phyloP scores from a whole-genome alignment of 1,284 basidiomycete genomes.

The Earliella scabrosa region DNA sequence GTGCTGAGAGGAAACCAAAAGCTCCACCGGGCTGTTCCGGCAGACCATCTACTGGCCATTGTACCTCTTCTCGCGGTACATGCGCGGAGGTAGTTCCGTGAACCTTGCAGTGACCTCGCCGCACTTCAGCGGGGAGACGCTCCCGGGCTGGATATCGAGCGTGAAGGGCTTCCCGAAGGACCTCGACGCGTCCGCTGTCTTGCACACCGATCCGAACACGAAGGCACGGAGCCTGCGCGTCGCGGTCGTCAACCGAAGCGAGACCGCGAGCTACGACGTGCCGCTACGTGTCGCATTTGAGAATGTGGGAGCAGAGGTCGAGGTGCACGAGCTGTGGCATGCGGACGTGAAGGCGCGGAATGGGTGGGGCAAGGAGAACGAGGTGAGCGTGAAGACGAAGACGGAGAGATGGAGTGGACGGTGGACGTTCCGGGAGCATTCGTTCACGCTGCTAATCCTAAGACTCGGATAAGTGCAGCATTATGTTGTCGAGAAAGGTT shows the following conservation, averaged over 20 bases:
- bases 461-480: neutral
- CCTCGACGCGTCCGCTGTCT: constrained; percentile 53
- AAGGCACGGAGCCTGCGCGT: constrained; percentile 43
- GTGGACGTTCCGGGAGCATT: constrained; percentile 50
- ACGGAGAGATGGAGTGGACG: constrained; percentile 39
- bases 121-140: constrained; percentile 49
- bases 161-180: constrained; percentile 43
- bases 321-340: constrained; percentile 53
- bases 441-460: constrained; percentile 40
- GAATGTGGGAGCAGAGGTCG: constrained; percentile 29
- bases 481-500: no score
- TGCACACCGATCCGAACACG: constrained; percentile 31
- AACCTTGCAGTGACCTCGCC: constrained; percentile 45
- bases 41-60: constrained; percentile 61
- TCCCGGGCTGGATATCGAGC: constrained; percentile 50
- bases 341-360: constrained; percentile 44
- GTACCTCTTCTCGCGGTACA: constrained; percentile 56
- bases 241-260: constrained; percentile 53
- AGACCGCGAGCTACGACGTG: constrained; percentile 37
- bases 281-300: constrained; percentile 44
- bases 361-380: constrained; percentile 44
- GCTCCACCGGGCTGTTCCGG: constrained; percentile 48
- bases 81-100: constrained; percentile 53
- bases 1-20: constrained; percentile 10
- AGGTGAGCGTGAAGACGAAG: constrained; percentile 42